A percentile compares a stretch with the other conserved stretches of the same genome.
Evolutionary conservation across 2,329 filamentous ascomycete species (phyloP).

Genomic region (Trichoderma breve): DNA sequence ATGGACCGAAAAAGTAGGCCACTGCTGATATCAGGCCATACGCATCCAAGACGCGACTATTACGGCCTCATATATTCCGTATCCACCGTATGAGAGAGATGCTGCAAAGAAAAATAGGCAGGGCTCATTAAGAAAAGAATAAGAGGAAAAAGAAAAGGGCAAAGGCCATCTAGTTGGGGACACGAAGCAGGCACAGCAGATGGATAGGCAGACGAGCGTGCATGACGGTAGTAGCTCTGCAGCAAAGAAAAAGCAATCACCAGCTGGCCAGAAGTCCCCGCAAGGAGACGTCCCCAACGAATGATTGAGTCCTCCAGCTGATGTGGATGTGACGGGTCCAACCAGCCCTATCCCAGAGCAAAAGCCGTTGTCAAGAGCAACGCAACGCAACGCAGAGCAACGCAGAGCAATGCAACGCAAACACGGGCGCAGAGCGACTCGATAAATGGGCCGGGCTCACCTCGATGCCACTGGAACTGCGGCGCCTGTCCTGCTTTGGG

Average conservation of each 20-base stretch:
- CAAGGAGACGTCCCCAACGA: conserved; percentile 3
- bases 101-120: neutral
- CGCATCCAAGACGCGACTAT: neutral
- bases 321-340: conserved; percentile 12
- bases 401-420: conserved; percentile 25
- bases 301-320: conserved; percentile 12
- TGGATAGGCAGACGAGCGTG: conserved; percentile 1
- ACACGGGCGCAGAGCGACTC: conserved; percentile 29
- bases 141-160: neutral
- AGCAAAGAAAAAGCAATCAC: conserved; percentile 4
- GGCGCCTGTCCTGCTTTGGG: conserved; percentile 1
- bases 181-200: conserved; percentile 10
- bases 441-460: conserved; percentile 35
- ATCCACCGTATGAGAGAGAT: neutral
- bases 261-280: conserved; percentile 8
- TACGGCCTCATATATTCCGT: conserved; percentile 8
- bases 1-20: conserved; percentile 10
- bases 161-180: conserved; percentile 8
- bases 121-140: neutral
- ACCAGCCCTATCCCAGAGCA: conserved; percentile 14
- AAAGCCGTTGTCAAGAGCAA: conserved; percentile 31
- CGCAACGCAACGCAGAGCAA: conserved; percentile 20
- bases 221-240: neutral
- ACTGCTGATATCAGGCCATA: conserved; percentile 5
- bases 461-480: conserved; percentile 27